Evolutionary conservation across 2,329 filamentous ascomycete genomes (phyloP), one percentile per base, ranked within the genome.

Genomic region (Monosporascus ibericus): DNA sequence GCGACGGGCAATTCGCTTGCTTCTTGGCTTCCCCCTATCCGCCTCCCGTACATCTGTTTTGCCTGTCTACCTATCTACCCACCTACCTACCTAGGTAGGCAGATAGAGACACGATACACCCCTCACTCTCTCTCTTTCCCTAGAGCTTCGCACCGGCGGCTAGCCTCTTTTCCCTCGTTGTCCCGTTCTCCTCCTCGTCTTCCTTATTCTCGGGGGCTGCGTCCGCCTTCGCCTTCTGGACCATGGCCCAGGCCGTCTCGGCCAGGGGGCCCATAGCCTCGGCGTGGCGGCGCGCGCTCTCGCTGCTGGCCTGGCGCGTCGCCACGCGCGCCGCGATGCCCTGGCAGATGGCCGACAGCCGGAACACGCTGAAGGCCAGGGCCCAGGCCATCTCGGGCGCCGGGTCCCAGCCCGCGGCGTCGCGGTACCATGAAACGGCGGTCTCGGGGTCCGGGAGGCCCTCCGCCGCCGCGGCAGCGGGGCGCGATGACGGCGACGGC

Each of bases 291-390:
- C 77, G 80, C 6, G 94, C 94, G 67, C 87, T 82, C 53, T 83
- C 87, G 68, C 90, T 96, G 71, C 91, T 96, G 38, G 94, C 94
- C 77, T 97, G 92, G 48, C 92, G 76, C 47, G 81, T 74, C 25
- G 94, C 94, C 68, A 88, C 88, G 58, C 94, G 76, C 48, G 94
- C 94, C 48, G 92, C 92, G 67, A 99, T 97, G 3, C 94, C 94
- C 75, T 99, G 94, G 61, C 77, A 81, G 56, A 88, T 84, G 48
- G 78, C 83, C 30, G 82, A 75, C 50, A 77, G 71, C 61, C 82
- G 76, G 68, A 84, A 85, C 42, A 83, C 75, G 63, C 73, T 79
- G 65, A 87, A 87, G 1, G 83, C 81, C 65, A 77, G 71, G 36
- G 82, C 82, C 81, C 79, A 86, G 48, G 72, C 69, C 49, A 86